Percentiles rank a stretch among this genome's conserved stretches.
Conservation (phyloP, 2,329 filamentous ascomycete genomes). For the Pseudogymnoascus sp. region DNA sequence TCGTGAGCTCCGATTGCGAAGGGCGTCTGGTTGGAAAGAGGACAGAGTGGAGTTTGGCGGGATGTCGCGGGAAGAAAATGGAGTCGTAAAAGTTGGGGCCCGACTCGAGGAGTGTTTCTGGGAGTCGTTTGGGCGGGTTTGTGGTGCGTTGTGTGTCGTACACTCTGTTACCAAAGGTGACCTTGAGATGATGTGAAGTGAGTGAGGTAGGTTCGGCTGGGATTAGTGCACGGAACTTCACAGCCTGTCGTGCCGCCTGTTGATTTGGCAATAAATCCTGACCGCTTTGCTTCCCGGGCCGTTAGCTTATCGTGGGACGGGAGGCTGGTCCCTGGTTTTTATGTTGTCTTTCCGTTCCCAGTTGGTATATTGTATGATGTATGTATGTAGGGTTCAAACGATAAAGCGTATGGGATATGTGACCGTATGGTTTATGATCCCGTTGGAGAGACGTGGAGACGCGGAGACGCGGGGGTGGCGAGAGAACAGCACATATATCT, state of each 20-base stretch:
- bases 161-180: conserved; percentile 5
- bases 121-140: not conserved
- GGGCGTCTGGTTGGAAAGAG: not conserved
- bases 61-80: not conserved
- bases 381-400: not conserved
- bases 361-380: not conserved
- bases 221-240: conserved; percentile 9
- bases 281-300: conserved; percentile 3
- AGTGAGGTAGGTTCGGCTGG: not conserved
- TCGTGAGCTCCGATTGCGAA: conserved; percentile 7
- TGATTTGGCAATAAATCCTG: conserved; percentile 8
- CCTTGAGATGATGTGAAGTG: not conserved
- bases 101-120: not conserved
- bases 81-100: not conserved
- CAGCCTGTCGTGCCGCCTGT: conserved; percentile 1
- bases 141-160: conserved; percentile 5
- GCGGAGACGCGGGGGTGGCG: not conserved
- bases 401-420: not conserved
- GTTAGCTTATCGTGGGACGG: conserved; percentile 7
- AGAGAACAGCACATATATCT: not conserved
- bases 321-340: not conserved
- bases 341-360: not conserved
- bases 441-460: not conserved
- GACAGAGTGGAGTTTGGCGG: conserved; percentile 1
- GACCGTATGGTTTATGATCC: not conserved